These are phyloP conservation scores for Eucalyptus globulus DNA, from an alignment of 345 rosid genomes.

Conservation along the genomic window DNA sequence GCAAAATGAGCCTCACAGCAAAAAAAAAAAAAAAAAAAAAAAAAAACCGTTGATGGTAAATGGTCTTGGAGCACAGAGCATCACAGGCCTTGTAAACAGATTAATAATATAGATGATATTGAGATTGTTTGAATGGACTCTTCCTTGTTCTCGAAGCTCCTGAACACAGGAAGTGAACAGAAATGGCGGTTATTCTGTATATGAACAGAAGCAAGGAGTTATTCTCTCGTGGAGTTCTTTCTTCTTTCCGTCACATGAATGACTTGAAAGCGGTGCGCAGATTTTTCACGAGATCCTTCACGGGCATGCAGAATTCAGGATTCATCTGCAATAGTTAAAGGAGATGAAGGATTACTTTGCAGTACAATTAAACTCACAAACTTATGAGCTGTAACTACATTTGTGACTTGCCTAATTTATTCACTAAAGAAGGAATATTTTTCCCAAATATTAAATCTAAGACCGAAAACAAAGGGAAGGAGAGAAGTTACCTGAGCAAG, in stretches of 20 bases:
- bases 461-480: not conserved
- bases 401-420: not conserved
- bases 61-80: slow-evolving; percentile 13
- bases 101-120: not conserved
- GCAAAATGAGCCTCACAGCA: slow-evolving; percentile 31
- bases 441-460: not conserved
- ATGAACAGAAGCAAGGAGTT: not conserved
- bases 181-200: not conserved
- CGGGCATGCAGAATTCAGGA: slow-evolving; percentile 41
- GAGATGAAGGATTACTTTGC: not conserved
- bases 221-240: not conserved
- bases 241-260: slow-evolving; percentile 21
- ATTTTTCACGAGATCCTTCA: slow-evolving; percentile 61
- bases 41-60: not conserved
- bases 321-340: slow-evolving; percentile 46
- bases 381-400: not conserved
- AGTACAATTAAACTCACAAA: not conserved
- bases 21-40: slow-evolving; percentile 6
- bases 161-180: not conserved
- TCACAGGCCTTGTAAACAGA: slow-evolving; percentile 2
- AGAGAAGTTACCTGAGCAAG: slow-evolving; percentile 48
- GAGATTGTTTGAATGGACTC: not conserved
- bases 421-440: not conserved
- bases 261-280: slow-evolving; percentile 32
- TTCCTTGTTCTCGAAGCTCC: not conserved